Evolutionary conservation across 73 alveolate species (phyloP), one percentile per base, ranked within the genome.

Genomic region (Paramecium primaurelia): DNA sequence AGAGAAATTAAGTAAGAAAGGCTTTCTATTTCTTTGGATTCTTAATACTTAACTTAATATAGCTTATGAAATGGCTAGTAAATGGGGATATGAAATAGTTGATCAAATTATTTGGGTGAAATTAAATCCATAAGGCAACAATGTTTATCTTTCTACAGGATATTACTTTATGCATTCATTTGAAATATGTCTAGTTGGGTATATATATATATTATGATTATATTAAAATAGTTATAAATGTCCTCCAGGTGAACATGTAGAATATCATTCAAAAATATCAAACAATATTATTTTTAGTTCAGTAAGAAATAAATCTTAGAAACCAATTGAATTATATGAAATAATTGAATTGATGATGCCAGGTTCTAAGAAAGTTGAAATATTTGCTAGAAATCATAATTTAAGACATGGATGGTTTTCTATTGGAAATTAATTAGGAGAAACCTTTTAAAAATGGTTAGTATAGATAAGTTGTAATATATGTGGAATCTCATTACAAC

Each of bases 71-170:
- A 96, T 98, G 86, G 86, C 96, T 96, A 95, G 96, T 75, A 97
- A 97, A 69, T 97, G 99, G 98, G 99, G 99, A 84, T 97, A 97
- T 86, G 98, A 97, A 85, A 92, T 96, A 25, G 97, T 97, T n/a
- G 99, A 97, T 71, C 83, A 97, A 75, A 90, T 97, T 18, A 90
- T 93, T 5, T 97, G 99, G 98, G 95, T 97, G 14, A 97, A 97
- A 88, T 93, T 96, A 37, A 94, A 86, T 88, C 85, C 83, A 26
- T 77, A 95, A 86, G 97, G 96, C 40, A 90, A 93, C 71, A 95
- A 94, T 86, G 94, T 96, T 26, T 95, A 94, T 86, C 86, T 95
- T n/a, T 95, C 98, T 22, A 97, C 95, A 68, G 99, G 99, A 14
- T 97, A 90, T 92, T 97, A 97, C 77, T 97, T 97, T 86, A 93